phyloP scores from a whole-genome alignment of 208 protist genomes.

The Leishmania aethiopica region DNA sequence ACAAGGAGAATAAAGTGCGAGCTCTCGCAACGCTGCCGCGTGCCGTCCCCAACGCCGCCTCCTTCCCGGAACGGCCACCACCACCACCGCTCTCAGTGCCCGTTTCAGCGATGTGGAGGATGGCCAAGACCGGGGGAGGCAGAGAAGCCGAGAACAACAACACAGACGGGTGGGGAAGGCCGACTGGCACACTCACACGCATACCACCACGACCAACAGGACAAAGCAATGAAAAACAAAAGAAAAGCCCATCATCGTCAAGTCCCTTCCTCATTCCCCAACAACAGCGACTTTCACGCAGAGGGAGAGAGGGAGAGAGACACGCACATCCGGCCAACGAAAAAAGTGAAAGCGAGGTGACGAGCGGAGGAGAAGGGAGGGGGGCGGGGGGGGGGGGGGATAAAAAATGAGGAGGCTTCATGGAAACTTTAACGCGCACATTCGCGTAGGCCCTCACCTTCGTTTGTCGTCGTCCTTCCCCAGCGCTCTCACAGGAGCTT shows the following conservation, averaged over 20 bases:
- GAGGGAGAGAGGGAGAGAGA: neutral
- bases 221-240: neutral
- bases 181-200: neutral
- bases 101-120: neutral
- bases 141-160: too few relatives aligned
- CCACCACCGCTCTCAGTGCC: neutral
- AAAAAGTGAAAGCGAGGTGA: neutral
- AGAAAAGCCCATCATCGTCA: neutral
- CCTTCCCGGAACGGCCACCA: neutral
- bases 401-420: neutral
- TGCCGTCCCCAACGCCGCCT: too few relatives aligned
- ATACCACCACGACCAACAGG: neutral
- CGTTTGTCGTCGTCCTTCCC: neutral
- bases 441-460: neutral
- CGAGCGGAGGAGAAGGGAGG: neutral
- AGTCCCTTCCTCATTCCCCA: neutral
- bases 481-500: slow-evolving; percentile 44
- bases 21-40: neutral
- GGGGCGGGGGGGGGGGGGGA: too few relatives aligned
- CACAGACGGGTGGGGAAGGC: too few relatives aligned
- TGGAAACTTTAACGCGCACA: neutral
- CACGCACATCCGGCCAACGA: neutral
- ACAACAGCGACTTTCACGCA: neutral
- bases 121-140: neutral
- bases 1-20: neutral